Conservation (phyloP, 305 asterid species). For the Solanum chacoense region DNA sequence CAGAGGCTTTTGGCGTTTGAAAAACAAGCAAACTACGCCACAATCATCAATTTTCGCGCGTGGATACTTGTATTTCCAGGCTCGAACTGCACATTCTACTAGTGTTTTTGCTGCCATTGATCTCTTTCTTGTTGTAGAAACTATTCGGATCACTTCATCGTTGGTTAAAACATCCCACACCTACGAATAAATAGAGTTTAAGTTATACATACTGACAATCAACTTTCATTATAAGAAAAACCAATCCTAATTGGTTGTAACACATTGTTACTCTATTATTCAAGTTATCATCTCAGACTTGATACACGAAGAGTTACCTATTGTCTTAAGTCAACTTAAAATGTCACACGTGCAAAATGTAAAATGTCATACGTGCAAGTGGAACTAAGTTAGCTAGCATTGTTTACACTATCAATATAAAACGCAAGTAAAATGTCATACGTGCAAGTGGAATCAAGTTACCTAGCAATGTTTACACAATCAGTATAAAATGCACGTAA, state of each 20-base stretch:
- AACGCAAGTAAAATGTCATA: too few species aligned
- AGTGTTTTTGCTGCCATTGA: conserved; percentile 24
- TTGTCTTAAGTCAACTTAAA: not conserved
- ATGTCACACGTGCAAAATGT: too few species aligned
- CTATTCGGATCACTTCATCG: conserved; percentile 24
- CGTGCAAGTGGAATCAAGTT: not conserved
- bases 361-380: too few species aligned
- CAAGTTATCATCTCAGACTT: not conserved
- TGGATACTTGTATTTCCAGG: conserved; percentile 29
- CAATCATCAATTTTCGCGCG: conserved; percentile 28
- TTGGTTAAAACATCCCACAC: conserved; percentile 32
- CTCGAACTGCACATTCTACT: conserved; percentile 22
- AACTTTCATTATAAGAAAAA: not conserved
- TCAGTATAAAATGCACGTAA: not conserved
- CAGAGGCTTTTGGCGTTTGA: conserved; percentile 19
- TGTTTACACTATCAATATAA: too few species aligned
- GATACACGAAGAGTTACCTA: not conserved
- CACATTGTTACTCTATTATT: not conserved
- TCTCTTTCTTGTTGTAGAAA: conserved; percentile 24
- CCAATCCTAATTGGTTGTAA: not conserved
- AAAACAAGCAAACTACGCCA: conserved; percentile 21
- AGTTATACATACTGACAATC: not conserved
- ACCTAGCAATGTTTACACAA: not conserved
- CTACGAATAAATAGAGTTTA: not conserved
- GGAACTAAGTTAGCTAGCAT: too few species aligned